phyloP scores from a whole-genome alignment of 129 eudicot genomes.

The Helianthus annuus region HanXRQr2.0-SUNRISE NC_035448.2:155066965-155067464 shows the following conservation, averaged over 20 bases:
- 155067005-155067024: too few species aligned
- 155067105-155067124: background rate
- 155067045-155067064: too few species aligned
- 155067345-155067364: background rate
- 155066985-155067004: too few species aligned
- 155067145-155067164: background rate
- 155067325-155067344: conserved; percentile 2
- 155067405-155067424: conserved; percentile 3
- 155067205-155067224: conserved; percentile 85
- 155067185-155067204: conserved; percentile 62
- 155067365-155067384: background rate
- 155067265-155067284: conserved; percentile 10
- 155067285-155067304: background rate
- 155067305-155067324: background rate
- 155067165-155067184: conserved; percentile 89
- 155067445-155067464: background rate
- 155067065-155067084: too few species aligned
- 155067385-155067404: conserved; percentile 4
- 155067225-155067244: conserved; percentile 87
- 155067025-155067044: too few species aligned
- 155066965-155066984: too few species aligned
- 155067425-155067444: background rate
- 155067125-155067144: background rate
- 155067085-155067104: too few species aligned
- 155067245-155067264: conserved; percentile 64